Evolutionary conservation across 2,329 filamentous ascomycete species (phyloP), one percentile per base, ranked within the genome.

Genomic region (Blastomyces silverae): DNA sequence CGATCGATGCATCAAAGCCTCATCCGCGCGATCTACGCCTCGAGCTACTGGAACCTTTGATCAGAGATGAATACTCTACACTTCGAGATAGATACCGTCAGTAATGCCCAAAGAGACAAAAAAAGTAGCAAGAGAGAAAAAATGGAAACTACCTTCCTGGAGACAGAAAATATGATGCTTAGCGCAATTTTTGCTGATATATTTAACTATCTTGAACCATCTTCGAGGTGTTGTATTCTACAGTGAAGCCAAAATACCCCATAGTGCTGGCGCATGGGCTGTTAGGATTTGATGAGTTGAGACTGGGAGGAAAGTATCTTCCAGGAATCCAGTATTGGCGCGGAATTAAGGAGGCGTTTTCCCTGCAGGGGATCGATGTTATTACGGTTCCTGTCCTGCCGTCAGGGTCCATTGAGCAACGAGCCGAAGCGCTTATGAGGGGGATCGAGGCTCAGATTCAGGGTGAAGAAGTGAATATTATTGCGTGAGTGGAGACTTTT

Each of bases 231-330:
- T 76, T 34, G 20, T 46, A 25, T 34, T 44, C 8, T 61, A 17
- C 34, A 78, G 74, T 74, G 61, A 74, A 76, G 10, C 83, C 81
- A 53, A 83, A 83, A 71, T 73, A 87, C 69, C 83, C 85, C 1
- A 82, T 88, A 62, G 81, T 88, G 60, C 82, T 88, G 11, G 85
- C 85, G 4, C 85, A 88, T 74, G 85, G 85, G n/a, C 78, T 88
- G 13, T 76, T 88, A 25, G 85, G 85, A n/a, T 88, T 88, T 72
- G 84, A 87, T 68, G 84, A 87, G 71, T 73, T 87, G 11, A 83
- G 79, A 20, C 76, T 85, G 5, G 83, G 79, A 2, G 84, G 85
- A 0, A 73, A 74, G 15, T 76, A 78, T 48, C 73, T 87, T 6
- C 85, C 85, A 0, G 83, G 84, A 0, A 78, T 88, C 28, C 81